These are phyloP conservation scores for Xylaria sp. DNA, from an alignment of 2,329 filamentous ascomycete species.

Conservation along the genomic window DNA sequence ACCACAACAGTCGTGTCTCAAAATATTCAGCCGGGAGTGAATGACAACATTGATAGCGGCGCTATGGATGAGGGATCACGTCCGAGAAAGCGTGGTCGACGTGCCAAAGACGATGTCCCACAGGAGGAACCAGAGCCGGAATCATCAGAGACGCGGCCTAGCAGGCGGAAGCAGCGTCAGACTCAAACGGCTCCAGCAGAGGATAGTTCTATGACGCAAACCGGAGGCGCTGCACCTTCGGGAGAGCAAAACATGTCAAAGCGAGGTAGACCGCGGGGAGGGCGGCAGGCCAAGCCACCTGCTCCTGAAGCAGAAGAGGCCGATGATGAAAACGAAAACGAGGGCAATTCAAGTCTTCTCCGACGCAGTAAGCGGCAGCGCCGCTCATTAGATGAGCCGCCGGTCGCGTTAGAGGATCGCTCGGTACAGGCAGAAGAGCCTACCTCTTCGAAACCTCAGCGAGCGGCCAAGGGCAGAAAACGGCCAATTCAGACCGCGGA, in stretches of 20 bases:
- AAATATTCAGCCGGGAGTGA: slow-evolving; percentile 31
- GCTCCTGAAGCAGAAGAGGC: slow-evolving; percentile 46
- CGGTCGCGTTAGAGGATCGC: slow-evolving; percentile 6
- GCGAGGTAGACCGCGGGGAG: slow-evolving; percentile 34
- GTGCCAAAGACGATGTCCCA: slow-evolving; percentile 34
- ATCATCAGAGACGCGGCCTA: slow-evolving; percentile 32
- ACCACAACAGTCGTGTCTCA: slow-evolving; percentile 37
- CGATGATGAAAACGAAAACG: slow-evolving; percentile 50
- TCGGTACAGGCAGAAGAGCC: not conserved
- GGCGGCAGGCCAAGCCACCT: slow-evolving; percentile 24
- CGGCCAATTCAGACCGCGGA: slow-evolving; percentile 13
- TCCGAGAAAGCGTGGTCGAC: slow-evolving; percentile 45
- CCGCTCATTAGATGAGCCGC: slow-evolving; percentile 27
- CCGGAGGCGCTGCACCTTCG: slow-evolving; percentile 19
- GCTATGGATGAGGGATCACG: slow-evolving; percentile 40
- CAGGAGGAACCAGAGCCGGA: slow-evolving; percentile 40
- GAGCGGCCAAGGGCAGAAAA: slow-evolving; percentile 20
- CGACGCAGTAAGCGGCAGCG: slow-evolving; percentile 44
- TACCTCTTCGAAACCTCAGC: slow-evolving; percentile 6
- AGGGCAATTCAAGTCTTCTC: slow-evolving; percentile 45
- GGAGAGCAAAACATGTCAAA: slow-evolving; percentile 14
- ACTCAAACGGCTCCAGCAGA: slow-evolving; percentile 34
- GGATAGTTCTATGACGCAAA: not conserved
- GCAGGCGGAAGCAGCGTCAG: slow-evolving; percentile 47
- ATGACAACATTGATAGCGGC: slow-evolving; percentile 35